Percentiles rank a stretch among this genome's conserved stretches.
phyloP scores from a whole-genome alignment of 2,329 filamentous ascomycete species.

The Sarocladium brachiariae region DNA sequence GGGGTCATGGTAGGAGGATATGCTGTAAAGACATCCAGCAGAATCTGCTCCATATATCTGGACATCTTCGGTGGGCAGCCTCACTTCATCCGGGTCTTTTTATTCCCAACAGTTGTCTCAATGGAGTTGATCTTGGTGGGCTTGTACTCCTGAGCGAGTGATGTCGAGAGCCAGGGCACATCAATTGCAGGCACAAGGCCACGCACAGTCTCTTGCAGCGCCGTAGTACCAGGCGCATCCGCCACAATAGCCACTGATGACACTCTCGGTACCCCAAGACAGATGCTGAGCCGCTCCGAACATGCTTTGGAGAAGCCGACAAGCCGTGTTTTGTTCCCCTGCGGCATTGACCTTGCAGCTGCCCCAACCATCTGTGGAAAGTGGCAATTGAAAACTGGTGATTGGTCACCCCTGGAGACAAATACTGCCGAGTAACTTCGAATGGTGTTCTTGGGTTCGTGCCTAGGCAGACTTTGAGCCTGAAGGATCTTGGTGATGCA shows the following conservation, averaged over 20 bases:
- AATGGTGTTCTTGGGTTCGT: neutral
- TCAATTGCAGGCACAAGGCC: slow-evolving; percentile 45
- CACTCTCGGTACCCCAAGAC: slow-evolving; percentile 55
- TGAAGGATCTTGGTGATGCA: slow-evolving; percentile 52
- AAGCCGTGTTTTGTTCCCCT: slow-evolving; percentile 41
- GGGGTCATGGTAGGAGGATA: no score
- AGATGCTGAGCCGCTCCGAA: slow-evolving; percentile 49
- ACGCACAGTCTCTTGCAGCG: slow-evolving; percentile 49
- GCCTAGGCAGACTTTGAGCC: slow-evolving; percentile 19
- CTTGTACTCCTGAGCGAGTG: slow-evolving; percentile 19
- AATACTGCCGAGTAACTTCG: slow-evolving; percentile 47
- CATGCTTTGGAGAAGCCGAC: slow-evolving; percentile 56
- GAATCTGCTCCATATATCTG: no score
- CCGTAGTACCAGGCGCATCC: slow-evolving; percentile 48
- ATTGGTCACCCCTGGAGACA: slow-evolving; percentile 49
- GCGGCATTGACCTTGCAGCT: slow-evolving; percentile 36
- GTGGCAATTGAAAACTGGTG: slow-evolving; percentile 52
- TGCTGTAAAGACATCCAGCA: no score
- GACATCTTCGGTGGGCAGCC: no score
- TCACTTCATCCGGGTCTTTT: slow-evolving; percentile 18
- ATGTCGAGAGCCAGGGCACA: slow-evolving; percentile 43
- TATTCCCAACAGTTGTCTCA: slow-evolving; percentile 29
- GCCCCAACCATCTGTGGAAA: slow-evolving; percentile 48
- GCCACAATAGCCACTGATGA: slow-evolving; percentile 55
- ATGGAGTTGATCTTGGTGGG: slow-evolving; percentile 27